Base-by-base conservation (phyloP, 1,284 basidiomycete genomes). In the Hypsizygus ulmarius region DNA sequence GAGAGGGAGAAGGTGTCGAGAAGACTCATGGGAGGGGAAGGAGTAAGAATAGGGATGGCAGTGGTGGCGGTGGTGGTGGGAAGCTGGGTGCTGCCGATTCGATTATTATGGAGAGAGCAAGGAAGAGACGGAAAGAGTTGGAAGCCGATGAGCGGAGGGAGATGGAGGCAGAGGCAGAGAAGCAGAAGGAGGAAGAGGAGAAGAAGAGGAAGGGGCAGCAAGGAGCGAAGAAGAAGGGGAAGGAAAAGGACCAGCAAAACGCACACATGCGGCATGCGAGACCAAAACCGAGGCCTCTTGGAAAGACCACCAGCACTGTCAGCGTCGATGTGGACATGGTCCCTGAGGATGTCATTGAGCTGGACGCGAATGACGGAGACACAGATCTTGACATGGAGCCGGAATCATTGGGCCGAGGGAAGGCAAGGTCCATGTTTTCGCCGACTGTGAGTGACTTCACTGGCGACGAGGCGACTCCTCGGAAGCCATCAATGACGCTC, bases 1-100 rank as follows among this genome's bases (percentile, higher is more conserved):
- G 61, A 2, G 68, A 57, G 8, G 64, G 67, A 38, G 64, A 47
- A 29, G 89, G 88, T 2, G 81, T 84, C 3, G 78, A 82, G 2
- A 90, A 90, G 86, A 91, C 90, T 59, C 88, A 78, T 1, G 78
- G 76, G 36, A 74, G 74, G 42, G 70, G 66, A 7, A 72, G 69
- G 19, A 78, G 79, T 34, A 68, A 66, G 50, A 73, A 68, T 12
- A 69, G 64, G 50, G 69, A 61, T 2, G 68, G 57, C 9, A 64
- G 67, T 38, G 64, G 45, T 28, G 51, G 52, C 9, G 64, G 67
- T 38, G 64, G 45, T 28, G 51, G 52, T 15, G 59, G 59, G 9
- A 68, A 67, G 30, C 57, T 78, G 58, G 74, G 65, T 2, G 75
- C 75, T 12, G 78, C 76, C 1, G 81, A 82, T 54, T 59, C 63